A percentile compares a stretch with the other conserved stretches of the same genome.
These are phyloP conservation scores for Aspergillus ochraceus DNA, from an alignment of 2,329 filamentous ascomycete genomes.

Conservation along the genomic window DNA sequence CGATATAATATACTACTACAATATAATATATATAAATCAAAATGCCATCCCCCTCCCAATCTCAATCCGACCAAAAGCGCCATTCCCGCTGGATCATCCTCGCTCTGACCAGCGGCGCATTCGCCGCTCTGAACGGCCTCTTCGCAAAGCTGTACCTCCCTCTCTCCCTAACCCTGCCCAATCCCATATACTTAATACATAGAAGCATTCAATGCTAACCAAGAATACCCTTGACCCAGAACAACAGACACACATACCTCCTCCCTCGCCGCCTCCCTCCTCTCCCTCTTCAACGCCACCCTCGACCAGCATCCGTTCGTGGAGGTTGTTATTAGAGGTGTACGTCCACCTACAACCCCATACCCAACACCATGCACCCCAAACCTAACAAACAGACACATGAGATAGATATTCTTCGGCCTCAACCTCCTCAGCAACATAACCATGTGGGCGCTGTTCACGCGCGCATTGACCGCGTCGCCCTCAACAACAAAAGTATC, in stretches of 20 bases:
- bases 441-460: conserved; percentile 67
- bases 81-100: conserved; percentile 52
- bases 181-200: not conserved
- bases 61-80: not conserved
- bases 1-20: not conserved
- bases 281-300: conserved; percentile 45
- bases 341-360: conserved; percentile 35
- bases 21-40: not conserved
- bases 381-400: not conserved
- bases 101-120: conserved; percentile 61
- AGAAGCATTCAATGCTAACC: not conserved
- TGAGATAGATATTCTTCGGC: conserved; percentile 55
- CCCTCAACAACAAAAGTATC: conserved; percentile 63
- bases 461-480: conserved; percentile 59
- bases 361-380: not conserved
- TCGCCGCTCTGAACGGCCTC: conserved; percentile 65
- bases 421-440: conserved; percentile 64
- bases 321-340: conserved; percentile 53
- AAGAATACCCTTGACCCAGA: conserved; percentile 33
- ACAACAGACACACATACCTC: conserved; percentile 63
- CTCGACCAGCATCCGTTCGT: conserved; percentile 39
- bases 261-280: conserved; percentile 49
- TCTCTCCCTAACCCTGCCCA: not conserved
- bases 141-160: conserved; percentile 63
- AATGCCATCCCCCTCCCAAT: conserved; percentile 5